Evolutionary conservation across 2,329 filamentous ascomycete genomes (phyloP).

Genomic region (Aspergillus niger): DNA sequence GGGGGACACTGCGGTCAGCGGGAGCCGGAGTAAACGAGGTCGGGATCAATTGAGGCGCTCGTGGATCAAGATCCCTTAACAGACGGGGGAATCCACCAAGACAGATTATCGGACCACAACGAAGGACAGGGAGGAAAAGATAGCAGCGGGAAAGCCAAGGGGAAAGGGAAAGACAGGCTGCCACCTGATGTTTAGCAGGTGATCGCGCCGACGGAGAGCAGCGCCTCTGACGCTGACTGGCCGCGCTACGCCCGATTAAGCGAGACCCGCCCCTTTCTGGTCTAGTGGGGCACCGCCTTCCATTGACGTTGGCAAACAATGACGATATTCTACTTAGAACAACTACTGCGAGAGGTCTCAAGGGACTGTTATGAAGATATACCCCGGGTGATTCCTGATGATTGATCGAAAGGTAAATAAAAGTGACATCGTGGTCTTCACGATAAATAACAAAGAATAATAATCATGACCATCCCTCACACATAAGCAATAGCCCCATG

Average conservation of each 20-base stretch:
- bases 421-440: background rate
- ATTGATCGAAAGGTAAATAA: background rate
- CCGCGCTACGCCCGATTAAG: constrained; percentile 19
- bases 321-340: background rate
- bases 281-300: background rate
- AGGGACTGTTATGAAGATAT: background rate
- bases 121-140: background rate
- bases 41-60: background rate
- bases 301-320: background rate
- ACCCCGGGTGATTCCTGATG: background rate
- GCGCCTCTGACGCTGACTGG: constrained; percentile 18
- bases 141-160: background rate
- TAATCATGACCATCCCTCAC: background rate
- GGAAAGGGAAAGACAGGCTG: constrained; percentile 19
- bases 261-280: constrained; percentile 12
- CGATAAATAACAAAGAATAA: background rate
- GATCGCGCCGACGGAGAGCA: constrained; percentile 21
- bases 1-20: constrained; percentile 9
- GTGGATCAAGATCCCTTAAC: background rate
- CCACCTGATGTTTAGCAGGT: constrained; percentile 24
- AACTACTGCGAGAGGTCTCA: background rate
- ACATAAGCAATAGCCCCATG: constrained; percentile 1
- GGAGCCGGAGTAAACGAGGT: constrained; percentile 3
- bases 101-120: background rate
- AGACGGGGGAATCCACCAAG: background rate